Evolutionary conservation across 768 basidiomycete species (phyloP), one percentile per base, ranked within the genome.

Genomic region (Podaxis carcinomalis): DNA sequence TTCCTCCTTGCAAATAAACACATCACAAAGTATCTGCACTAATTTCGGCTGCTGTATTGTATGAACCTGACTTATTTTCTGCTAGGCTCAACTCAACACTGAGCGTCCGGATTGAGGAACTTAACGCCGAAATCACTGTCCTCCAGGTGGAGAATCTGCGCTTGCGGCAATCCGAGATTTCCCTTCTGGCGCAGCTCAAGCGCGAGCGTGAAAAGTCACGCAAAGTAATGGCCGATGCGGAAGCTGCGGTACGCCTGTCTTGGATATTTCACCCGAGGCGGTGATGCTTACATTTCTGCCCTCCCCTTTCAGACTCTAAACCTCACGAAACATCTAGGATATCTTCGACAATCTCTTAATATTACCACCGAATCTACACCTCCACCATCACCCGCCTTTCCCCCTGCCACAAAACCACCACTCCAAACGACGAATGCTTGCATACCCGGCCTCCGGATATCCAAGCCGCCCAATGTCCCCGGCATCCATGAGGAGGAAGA

Each of bases 1-100:
- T 93, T 92, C 68, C 80, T 93, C 21, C 86, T 92, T 62, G 90
- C 91, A 61, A 93, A 93, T 76, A 93, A 92, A 74, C 92, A 93
- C 75, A 93, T 93, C 70, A 92, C 92, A 25, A 93, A 93, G 91
- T 92, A 66, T 40, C 82, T 72, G 28, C n/a, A 0, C 16, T 42
- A 28, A 40, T 32, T 28, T 44, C 35, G 36, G 27, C 39, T n/a
- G 28, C 13, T 37, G n/a, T 23, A n/a, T 40, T 56, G 21, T 47
- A 14, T 44, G 39, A 46, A 19, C 39, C 49, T 35, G 25, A 16
- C 60, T 28, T 16, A 23, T 46, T 21, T 19, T 50, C 27, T 28
- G 5, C 9, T 66, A 93, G 91, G 71, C 85, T 93, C 64, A 93
- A 93, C 76, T 91, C 91, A 46, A 92, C 89, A 16, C 80, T 93